A percentile compares a stretch with the other conserved stretches of the same genome.
Conservation (phyloP, 192 early-diverging fungal species). For the Umbelopsis vinacea region DNA sequence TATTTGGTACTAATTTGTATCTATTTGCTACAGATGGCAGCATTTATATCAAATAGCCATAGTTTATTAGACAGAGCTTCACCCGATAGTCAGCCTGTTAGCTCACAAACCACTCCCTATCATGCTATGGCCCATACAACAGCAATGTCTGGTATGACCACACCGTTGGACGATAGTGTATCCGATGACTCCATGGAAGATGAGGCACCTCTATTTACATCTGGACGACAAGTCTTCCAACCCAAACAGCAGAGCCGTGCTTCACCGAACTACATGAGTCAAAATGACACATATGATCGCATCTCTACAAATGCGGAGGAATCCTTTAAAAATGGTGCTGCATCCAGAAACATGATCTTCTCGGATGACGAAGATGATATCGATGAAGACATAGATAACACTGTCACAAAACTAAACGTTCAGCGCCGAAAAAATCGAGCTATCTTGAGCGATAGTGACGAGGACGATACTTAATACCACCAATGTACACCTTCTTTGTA, state of each 20-base stretch:
- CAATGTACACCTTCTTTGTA: background rate
- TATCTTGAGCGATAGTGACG: background rate
- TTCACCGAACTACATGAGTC: background rate
- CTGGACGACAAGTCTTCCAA: background rate
- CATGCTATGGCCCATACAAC: background rate
- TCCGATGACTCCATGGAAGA: slow-evolving; percentile 47
- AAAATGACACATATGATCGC: background rate
- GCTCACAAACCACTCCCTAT: background rate
- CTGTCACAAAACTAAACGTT: background rate
- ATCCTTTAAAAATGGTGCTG: background rate
- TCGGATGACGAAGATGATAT: slow-evolving; percentile 1
- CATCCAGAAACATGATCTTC: background rate
- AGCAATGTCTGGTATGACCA: background rate
- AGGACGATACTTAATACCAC: slow-evolving; percentile 1
- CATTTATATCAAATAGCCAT: background rate
- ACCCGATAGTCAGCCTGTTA: background rate
- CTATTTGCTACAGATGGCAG: background rate
- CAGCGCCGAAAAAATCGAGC: slow-evolving; percentile 3
- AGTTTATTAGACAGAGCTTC: background rate
- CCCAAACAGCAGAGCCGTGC: background rate
- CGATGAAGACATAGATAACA: background rate
- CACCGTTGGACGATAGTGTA: background rate
- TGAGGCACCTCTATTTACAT: slow-evolving; percentile 30
- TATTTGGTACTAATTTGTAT: background rate
- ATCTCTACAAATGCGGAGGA: too few species aligned